phyloP scores from a whole-genome alignment of 805 yeast species.

The Tetrapisispora taiwanensis region DNA sequence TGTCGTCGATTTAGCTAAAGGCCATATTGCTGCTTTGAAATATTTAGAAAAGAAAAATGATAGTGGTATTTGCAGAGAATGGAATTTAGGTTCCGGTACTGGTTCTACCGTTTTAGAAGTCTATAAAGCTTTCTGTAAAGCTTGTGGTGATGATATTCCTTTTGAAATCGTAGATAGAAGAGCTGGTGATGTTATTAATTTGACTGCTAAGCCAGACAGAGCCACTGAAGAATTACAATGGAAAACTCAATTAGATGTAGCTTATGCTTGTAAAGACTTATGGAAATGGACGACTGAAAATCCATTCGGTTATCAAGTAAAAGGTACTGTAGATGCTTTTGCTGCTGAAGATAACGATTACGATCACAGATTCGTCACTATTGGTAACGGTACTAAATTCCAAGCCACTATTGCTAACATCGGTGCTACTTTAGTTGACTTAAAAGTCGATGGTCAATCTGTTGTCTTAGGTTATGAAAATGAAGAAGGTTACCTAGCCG shows the following conservation, averaged over 20 bases:
- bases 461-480: constrained; percentile 34
- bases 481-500: constrained; percentile 23
- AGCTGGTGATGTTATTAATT: constrained; percentile 65
- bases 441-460: constrained; percentile 31
- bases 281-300: constrained; percentile 71
- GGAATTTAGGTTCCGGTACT: constrained; percentile 77
- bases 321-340: constrained; percentile 18
- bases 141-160: constrained; percentile 55
- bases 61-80: constrained; percentile 53
- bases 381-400: constrained; percentile 26
- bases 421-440: constrained; percentile 42
- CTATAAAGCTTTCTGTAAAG: constrained; percentile 50
- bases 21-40: constrained; percentile 62
- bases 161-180: constrained; percentile 58
- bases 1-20: constrained; percentile 68
- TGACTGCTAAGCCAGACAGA: constrained; percentile 60
- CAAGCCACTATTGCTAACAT: constrained; percentile 37
- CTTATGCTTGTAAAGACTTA: constrained; percentile 57
- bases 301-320: constrained; percentile 46
- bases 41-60: constrained; percentile 34
- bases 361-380: constrained; percentile 21
- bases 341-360: constrained; percentile 17
- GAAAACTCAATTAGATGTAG: constrained; percentile 46
- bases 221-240: constrained; percentile 60
- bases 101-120: constrained; percentile 76